These are phyloP conservation scores for Teunomyces atbi DNA, from an alignment of 805 yeast genomes.

Conservation along the genomic window DNA sequence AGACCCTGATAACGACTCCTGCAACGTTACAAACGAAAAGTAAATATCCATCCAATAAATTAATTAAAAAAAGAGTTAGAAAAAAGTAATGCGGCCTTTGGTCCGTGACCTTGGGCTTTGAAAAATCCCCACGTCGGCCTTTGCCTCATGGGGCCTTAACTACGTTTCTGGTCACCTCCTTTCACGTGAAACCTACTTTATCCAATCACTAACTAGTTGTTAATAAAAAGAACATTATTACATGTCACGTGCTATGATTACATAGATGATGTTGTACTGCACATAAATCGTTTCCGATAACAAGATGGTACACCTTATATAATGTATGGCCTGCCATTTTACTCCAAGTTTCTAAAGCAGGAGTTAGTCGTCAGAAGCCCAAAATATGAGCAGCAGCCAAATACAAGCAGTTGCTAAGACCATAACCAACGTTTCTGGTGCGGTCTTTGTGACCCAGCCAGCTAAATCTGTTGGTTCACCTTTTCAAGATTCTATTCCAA, in stretches of 20 bases:
- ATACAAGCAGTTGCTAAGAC: constrained; percentile 29
- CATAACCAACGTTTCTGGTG: constrained; percentile 24
- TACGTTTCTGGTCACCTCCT: background rate
- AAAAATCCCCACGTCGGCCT: background rate
- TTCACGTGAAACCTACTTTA: background rate
- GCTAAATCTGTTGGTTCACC: constrained; percentile 41
- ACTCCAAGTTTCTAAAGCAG: background rate
- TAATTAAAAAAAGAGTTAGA: too few relatives aligned
- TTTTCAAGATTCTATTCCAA: constrained; percentile 22
- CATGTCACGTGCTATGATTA: constrained; percentile 15
- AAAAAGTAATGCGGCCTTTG: background rate
- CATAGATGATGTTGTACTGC: background rate
- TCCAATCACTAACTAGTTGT: constrained; percentile 6
- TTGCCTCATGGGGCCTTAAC: background rate
- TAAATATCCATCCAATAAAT: background rate
- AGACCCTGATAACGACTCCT: background rate
- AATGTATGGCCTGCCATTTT: background rate
- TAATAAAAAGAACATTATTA: constrained; percentile 7
- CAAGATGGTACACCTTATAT: background rate
- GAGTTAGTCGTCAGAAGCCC: background rate
- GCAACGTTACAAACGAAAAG: background rate
- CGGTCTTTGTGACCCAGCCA: constrained; percentile 46
- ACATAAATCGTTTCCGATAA: constrained; percentile 5
- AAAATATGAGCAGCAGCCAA: constrained; percentile 13
- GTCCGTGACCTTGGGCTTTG: background rate